Percentiles rank a stretch among this genome's conserved stretches.
These are phyloP conservation scores for Candolleomyces aberdarensis DNA, from an alignment of 768 basidiomycete species.

Conservation along the genomic window DNA sequence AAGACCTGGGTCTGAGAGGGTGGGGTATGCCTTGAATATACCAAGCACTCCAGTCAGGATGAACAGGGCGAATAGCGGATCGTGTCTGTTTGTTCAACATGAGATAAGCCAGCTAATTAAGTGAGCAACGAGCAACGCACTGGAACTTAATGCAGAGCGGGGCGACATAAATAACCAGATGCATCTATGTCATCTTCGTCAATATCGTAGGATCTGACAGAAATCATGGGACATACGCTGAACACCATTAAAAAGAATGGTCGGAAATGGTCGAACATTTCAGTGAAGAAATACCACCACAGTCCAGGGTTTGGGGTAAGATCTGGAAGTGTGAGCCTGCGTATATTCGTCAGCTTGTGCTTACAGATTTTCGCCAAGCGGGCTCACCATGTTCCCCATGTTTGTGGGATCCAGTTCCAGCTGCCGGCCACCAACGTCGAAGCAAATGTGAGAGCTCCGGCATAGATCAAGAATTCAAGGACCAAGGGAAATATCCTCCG, in stretches of 20 bases:
- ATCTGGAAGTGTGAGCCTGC: conserved; percentile 79
- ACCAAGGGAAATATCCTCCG: conserved; percentile 34
- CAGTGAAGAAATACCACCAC: conserved; percentile 99
- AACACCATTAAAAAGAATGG: conserved; percentile 95
- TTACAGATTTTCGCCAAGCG: background rate
- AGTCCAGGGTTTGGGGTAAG: conserved; percentile 91
- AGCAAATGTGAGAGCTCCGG: conserved; percentile 41
- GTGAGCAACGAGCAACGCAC: conserved; percentile 35
- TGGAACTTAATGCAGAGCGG: conserved; percentile 90
- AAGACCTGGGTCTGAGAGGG: conserved; percentile 83
- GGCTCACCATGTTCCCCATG: conserved; percentile 81
- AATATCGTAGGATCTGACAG: background rate
- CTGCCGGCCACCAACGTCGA: conserved; percentile 60
- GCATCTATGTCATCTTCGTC: conserved; percentile 46
- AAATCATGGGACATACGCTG: conserved; percentile 51
- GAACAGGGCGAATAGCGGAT: conserved; percentile 78
- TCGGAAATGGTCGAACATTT: conserved; percentile 98
- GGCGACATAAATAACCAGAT: conserved; percentile 75
- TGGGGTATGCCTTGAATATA: conserved; percentile 90
- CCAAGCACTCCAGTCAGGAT: conserved; percentile 74
- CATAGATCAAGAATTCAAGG: conserved; percentile 51
- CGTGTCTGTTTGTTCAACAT: conserved; percentile 50
- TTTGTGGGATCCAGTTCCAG: conserved; percentile 67
- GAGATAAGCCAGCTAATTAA: background rate
- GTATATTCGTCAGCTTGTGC: conserved; percentile 1